These are phyloP conservation scores for Beauveria asiatica DNA, from an alignment of 2,329 filamentous ascomycete species.

Conservation along the genomic window DNA sequence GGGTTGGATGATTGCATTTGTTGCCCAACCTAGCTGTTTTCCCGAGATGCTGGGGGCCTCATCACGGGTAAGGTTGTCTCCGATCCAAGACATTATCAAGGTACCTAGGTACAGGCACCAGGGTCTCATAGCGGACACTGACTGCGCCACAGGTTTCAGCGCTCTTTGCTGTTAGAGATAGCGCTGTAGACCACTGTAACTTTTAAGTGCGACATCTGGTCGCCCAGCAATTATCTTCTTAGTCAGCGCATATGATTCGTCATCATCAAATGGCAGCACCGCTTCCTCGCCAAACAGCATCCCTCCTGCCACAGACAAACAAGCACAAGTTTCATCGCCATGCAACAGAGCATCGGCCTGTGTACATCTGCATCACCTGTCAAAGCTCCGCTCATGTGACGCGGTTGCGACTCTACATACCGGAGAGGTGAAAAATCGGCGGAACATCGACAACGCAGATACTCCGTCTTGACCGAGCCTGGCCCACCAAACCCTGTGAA, in stretches of 20 bases:
- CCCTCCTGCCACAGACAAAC: neutral
- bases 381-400: neutral
- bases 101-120: neutral
- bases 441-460: neutral
- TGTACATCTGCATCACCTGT: neutral
- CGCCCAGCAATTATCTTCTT: too few species aligned
- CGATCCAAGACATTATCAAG: neutral
- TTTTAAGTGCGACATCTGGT: neutral
- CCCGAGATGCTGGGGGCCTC: too few species aligned
- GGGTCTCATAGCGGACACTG: neutral
- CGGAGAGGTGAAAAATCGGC: neutral
- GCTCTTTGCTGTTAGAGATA: neutral
- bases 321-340: neutral
- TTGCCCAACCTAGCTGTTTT: too few species aligned
- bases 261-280: too few species aligned
- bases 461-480: neutral
- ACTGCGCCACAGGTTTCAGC: neutral
- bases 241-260: too few species aligned
- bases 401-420: neutral
- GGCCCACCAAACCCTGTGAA: too few species aligned
- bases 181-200: neutral
- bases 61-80: neutral
- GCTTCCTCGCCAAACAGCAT: neutral
- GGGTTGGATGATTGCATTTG: neutral
- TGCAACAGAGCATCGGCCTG: neutral